Percentiles rank a stretch among this genome's conserved stretches.
Evolutionary conservation across 164 flowering plant species (phyloP).

Genomic region (Sextonia rubra): DNA sequence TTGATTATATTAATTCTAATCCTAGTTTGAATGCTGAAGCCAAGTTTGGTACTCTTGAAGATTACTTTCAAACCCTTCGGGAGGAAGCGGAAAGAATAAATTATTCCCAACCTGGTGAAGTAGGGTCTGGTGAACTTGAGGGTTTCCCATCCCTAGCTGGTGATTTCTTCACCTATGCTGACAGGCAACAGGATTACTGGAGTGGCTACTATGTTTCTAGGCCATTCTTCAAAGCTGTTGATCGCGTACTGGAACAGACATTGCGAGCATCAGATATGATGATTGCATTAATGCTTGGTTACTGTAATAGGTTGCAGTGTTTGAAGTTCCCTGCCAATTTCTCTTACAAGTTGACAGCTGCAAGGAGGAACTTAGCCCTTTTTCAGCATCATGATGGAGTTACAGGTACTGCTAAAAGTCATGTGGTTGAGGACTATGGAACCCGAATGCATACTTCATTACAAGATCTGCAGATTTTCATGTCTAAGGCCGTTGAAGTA

Average conservation of each 20-base stretch:
- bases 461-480: slow-evolving; percentile 86
- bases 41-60: slow-evolving; percentile 92
- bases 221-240: slow-evolving; percentile 97
- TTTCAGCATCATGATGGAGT: slow-evolving; percentile 99
- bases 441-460: slow-evolving; percentile 84
- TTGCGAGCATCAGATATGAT: slow-evolving; percentile 86
- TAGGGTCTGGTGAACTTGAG: slow-evolving; percentile 69
- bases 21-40: slow-evolving; percentile 81
- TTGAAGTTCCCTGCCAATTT: slow-evolving; percentile 77
- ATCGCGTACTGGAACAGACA: slow-evolving; percentile 89
- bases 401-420: slow-evolving; percentile 95
- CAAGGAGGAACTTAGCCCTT: slow-evolving; percentile 90
- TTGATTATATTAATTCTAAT: slow-evolving; percentile 86
- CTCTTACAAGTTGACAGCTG: slow-evolving; percentile 87
- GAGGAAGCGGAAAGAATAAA: slow-evolving; percentile 87
- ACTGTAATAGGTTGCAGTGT: slow-evolving; percentile 72
- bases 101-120: slow-evolving; percentile 72
- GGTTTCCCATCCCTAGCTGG: slow-evolving; percentile 95
- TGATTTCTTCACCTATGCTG: slow-evolving; percentile 98
- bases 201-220: slow-evolving; percentile 99
- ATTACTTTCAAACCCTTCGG: slow-evolving; percentile 82
- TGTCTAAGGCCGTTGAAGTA: slow-evolving; percentile 88
- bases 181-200: slow-evolving; percentile 93
- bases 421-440: slow-evolving; percentile 93
- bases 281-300: slow-evolving; percentile 68